A percentile compares a stretch with the other conserved stretches of the same genome.
Evolutionary conservation across 208 protist genomes (phyloP).

Genomic region (Wallacemonas rigidus): DNA sequence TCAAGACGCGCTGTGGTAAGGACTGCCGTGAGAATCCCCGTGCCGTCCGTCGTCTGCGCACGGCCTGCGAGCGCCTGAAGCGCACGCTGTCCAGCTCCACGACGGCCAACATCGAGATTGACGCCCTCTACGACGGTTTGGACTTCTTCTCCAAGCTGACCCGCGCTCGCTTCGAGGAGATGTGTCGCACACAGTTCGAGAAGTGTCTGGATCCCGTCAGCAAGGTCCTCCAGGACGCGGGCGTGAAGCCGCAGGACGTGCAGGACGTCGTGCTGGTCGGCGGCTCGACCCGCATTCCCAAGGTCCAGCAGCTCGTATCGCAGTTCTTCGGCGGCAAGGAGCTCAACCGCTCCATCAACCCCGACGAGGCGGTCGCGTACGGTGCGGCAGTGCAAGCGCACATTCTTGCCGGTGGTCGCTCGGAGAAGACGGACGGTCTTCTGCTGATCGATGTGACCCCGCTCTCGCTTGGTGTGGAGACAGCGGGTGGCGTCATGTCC

Average conservation of each 20-base stretch:
- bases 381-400: slow-evolving; percentile 97
- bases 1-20: slow-evolving; percentile 88
- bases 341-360: slow-evolving; percentile 94
- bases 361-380: slow-evolving; percentile 93
- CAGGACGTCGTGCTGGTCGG: slow-evolving; percentile 96
- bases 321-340: slow-evolving; percentile 95
- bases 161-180: slow-evolving; percentile 98
- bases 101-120: slow-evolving; percentile 96
- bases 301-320: slow-evolving; percentile 96
- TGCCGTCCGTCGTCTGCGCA: slow-evolving; percentile 83
- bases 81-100: slow-evolving; percentile 95
- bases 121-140: slow-evolving; percentile 96
- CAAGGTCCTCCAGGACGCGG: slow-evolving; percentile 88
- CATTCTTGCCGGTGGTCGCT: slow-evolving; percentile 86
- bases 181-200: slow-evolving; percentile 91
- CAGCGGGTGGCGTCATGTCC: slow-evolving; percentile 95
- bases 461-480: slow-evolving; percentile 95
- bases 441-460: slow-evolving; percentile 90
- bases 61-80: slow-evolving; percentile 96
- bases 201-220: slow-evolving; percentile 82
- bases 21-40: slow-evolving; percentile 73
- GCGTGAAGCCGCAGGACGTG: slow-evolving; percentile 86
- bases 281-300: slow-evolving; percentile 98
- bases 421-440: slow-evolving; percentile 72
- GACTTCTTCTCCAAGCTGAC: slow-evolving; percentile 98